A percentile compares a stretch with the other conserved stretches of the same genome.
Evolutionary conservation across 345 rosid genomes (phyloP).

Genomic region (Linum tenue): DNA sequence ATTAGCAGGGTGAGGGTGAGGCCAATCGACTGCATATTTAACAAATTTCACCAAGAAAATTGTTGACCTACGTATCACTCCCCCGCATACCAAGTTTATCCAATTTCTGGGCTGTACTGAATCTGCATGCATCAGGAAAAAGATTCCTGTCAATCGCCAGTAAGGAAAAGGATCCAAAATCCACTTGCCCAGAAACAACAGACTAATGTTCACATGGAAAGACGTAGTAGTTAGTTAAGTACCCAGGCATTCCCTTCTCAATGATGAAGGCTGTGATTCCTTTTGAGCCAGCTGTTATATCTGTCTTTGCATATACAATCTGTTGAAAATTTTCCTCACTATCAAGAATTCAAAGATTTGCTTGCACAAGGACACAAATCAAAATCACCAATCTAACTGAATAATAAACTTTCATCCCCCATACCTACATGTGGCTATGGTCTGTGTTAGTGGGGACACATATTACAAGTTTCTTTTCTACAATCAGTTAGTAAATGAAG

Average conservation of each 20-base stretch:
- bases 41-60: slow-evolving; percentile 13
- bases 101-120: slow-evolving; percentile 87
- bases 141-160: not conserved
- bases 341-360: slow-evolving; percentile 11
- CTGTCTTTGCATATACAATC: slow-evolving; percentile 87
- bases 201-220: not conserved
- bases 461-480: not conserved
- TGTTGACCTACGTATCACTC: slow-evolving; percentile 71
- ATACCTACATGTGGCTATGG: not conserved
- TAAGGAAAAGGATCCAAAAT: not conserved
- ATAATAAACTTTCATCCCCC: not conserved
- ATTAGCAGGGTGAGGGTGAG: slow-evolving; percentile 23
- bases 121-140: slow-evolving; percentile 45
- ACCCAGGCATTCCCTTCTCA: slow-evolving; percentile 95
- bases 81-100: slow-evolving; percentile 99
- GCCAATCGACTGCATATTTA: slow-evolving; percentile 8
- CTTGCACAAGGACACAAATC: not conserved
- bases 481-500: not conserved
- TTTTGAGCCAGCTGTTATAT: slow-evolving; percentile 63
- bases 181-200: not conserved
- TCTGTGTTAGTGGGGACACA: not conserved
- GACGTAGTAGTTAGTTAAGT: slow-evolving; percentile 13
- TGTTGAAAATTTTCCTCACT: slow-evolving; percentile 24
- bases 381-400: not conserved
- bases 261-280: slow-evolving; percentile 89